Evolutionary conservation across 371 early-diverging fungal species (phyloP).

Genomic region (Mortierella sp.): DNA sequence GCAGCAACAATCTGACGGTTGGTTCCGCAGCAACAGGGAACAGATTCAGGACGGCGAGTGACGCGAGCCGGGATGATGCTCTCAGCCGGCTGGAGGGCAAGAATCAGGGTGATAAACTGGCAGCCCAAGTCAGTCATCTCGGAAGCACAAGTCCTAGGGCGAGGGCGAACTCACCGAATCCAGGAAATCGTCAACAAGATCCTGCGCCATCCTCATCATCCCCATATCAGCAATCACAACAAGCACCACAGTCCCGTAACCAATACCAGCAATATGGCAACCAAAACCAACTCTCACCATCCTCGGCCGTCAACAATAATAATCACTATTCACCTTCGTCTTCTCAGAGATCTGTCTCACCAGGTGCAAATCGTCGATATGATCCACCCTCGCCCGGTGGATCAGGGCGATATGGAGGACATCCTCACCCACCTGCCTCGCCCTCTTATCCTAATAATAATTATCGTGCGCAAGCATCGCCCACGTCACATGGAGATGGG

Average conservation of each 20-base stretch:
- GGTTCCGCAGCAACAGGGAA: conserved; percentile 6
- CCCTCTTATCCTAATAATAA: conserved; percentile 20
- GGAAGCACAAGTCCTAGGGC: conserved; percentile 44
- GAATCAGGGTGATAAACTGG: conserved; percentile 30
- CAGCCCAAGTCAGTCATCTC: conserved; percentile 42
- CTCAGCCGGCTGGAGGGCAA: conserved; percentile 49
- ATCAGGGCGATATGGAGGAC: conserved; percentile 18
- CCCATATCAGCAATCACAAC: conserved; percentile 1
- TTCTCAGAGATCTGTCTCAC: conserved; percentile 28
- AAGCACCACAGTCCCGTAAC: not conserved
- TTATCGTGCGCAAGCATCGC: conserved; percentile 14
- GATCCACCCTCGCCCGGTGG: conserved; percentile 29
- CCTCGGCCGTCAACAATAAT: conserved; percentile 12
- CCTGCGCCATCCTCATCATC: conserved; percentile 9
- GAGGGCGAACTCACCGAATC: conserved; percentile 35
- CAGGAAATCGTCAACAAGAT: conserved; percentile 10
- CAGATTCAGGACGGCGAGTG: conserved; percentile 35
- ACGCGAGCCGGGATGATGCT: conserved; percentile 49
- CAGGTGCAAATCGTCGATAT: conserved; percentile 29
- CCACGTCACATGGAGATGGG: conserved; percentile 11
- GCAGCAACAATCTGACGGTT: conserved; percentile 9
- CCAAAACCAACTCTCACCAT: conserved; percentile 26
- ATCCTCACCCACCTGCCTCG: conserved; percentile 7
- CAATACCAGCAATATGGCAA: conserved; percentile 13
- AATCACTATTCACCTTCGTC: conserved; percentile 6